These are phyloP conservation scores for Sporothrix pallida DNA, from an alignment of 2,329 filamentous ascomycete genomes.

Conservation along the genomic window DNA sequence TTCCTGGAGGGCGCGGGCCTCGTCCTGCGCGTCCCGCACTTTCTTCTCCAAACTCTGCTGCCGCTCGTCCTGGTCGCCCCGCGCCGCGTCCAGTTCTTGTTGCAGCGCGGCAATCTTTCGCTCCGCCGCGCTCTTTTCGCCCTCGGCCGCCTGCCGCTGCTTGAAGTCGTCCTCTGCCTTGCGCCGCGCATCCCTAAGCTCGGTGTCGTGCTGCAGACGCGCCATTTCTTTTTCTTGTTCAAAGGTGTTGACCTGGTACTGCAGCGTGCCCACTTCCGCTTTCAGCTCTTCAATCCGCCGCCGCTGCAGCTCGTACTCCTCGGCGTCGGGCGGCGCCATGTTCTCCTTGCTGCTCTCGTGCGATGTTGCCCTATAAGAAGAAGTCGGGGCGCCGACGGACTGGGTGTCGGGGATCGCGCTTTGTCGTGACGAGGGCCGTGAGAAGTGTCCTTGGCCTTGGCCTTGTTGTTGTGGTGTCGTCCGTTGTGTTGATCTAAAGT, in stretches of 20 bases:
- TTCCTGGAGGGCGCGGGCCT: conserved; percentile 75
- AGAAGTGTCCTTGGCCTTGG: conserved; percentile 15
- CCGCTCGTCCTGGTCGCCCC: conserved; percentile 57
- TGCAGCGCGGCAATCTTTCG: conserved; percentile 58
- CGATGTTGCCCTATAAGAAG: conserved; percentile 54
- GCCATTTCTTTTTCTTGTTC: conserved; percentile 87
- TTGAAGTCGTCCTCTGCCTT: conserved; percentile 88
- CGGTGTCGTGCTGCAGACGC: conserved; percentile 78
- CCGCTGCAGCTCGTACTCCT: conserved; percentile 63
- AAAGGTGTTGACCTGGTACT: conserved; percentile 84
- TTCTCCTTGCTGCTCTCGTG: conserved; percentile 66
- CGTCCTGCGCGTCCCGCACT: conserved; percentile 73
- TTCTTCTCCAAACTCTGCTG: conserved; percentile 71
- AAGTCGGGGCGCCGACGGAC: conserved; percentile 32
- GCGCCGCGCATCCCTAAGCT: conserved; percentile 77
- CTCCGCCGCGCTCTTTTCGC: conserved; percentile 56
- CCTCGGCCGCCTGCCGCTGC: conserved; percentile 64
- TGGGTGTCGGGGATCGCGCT: conserved; percentile 37
- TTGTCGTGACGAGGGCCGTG: conserved; percentile 40
- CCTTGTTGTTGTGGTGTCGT: conserved; percentile 32
- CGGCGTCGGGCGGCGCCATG: conserved; percentile 62
- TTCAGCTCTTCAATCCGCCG: conserved; percentile 77
- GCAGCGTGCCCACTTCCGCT: conserved; percentile 84
- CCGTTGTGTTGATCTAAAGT: conserved; percentile 37
- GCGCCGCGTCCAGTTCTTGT: conserved; percentile 59